A percentile compares a stretch with the other conserved stretches of the same genome.
These are phyloP conservation scores for Piromyces finnis DNA, from an alignment of 192 early-diverging fungal genomes.

Conservation along the genomic window DNA sequence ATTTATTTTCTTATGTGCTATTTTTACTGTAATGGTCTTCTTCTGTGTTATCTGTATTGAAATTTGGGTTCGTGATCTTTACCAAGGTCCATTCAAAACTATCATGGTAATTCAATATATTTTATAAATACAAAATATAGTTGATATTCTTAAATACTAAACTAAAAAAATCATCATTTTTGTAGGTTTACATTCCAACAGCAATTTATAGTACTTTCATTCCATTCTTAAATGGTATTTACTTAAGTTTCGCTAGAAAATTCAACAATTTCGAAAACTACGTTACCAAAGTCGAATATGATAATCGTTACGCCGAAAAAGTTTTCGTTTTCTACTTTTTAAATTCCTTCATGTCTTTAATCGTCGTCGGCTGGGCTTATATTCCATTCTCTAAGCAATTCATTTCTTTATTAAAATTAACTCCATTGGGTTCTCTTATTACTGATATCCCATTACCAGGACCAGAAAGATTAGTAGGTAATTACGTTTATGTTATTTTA, in stretches of 20 bases:
- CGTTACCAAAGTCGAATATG: slow-evolving; percentile 46
- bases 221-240: slow-evolving; percentile 47
- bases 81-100: not conserved
- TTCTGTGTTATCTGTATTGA: slow-evolving; percentile 17
- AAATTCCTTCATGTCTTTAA: slow-evolving; percentile 62
- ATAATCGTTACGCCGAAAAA: slow-evolving; percentile 55
- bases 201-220: slow-evolving; percentile 54
- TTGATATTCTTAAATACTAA: too few relatives aligned
- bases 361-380: slow-evolving; percentile 72
- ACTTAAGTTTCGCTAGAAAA: slow-evolving; percentile 29
- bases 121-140: too few relatives aligned
- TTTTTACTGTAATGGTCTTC: slow-evolving; percentile 40
- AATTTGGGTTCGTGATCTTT: slow-evolving; percentile 1
- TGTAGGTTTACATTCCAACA: slow-evolving; percentile 48
- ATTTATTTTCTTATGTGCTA: slow-evolving; percentile 15
- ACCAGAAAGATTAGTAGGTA: slow-evolving; percentile 27
- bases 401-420: slow-evolving; percentile 21
- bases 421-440: slow-evolving; percentile 4
- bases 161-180: too few relatives aligned
- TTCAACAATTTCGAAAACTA: slow-evolving; percentile 77
- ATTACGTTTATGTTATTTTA: slow-evolving; percentile 59
- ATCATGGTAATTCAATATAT: not conserved
- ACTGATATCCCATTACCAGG: slow-evolving; percentile 12
- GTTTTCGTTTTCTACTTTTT: slow-evolving; percentile 76
- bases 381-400: slow-evolving; percentile 62